A percentile compares a stretch with the other conserved stretches of the same genome.
These are phyloP conservation scores for Colletotrichum scovillei DNA, from an alignment of 2,329 filamentous ascomycete species.

Conservation along the genomic window DNA sequence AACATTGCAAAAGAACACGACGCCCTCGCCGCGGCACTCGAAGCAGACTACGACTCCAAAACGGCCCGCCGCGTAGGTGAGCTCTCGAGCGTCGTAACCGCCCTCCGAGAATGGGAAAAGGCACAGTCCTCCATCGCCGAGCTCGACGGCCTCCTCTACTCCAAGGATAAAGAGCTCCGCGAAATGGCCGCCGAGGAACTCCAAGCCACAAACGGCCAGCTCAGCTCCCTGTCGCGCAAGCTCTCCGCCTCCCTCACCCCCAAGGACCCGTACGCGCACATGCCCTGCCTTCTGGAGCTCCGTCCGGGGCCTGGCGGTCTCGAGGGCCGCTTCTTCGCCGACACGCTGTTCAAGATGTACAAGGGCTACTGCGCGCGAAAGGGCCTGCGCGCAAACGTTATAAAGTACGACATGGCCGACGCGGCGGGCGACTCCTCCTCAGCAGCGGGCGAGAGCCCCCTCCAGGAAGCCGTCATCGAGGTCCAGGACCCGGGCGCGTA, in stretches of 20 bases:
- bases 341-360: constrained; percentile 92
- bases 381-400: constrained; percentile 72
- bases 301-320: constrained; percentile 91
- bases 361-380: constrained; percentile 77
- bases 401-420: constrained; percentile 86
- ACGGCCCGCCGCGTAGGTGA: constrained; percentile 72
- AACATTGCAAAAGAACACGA: constrained; percentile 68
- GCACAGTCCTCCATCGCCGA: constrained; percentile 65
- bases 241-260: constrained; percentile 86
- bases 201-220: constrained; percentile 68
- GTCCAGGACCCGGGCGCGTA: constrained; percentile 83
- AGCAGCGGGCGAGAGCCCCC: constrained; percentile 71
- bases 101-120: constrained; percentile 69
- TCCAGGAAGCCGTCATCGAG: constrained; percentile 91
- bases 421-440: constrained; percentile 65
- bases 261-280: constrained; percentile 86
- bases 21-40: constrained; percentile 62
- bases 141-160: constrained; percentile 61
- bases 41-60: constrained; percentile 65
- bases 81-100: constrained; percentile 66
- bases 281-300: constrained; percentile 93
- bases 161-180: constrained; percentile 76
- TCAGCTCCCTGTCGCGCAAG: constrained; percentile 72
- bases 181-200: constrained; percentile 87
- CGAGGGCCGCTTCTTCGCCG: constrained; percentile 91